Conservation (phyloP, 306 rosid species). For the Rosa lucieae region DNA sequence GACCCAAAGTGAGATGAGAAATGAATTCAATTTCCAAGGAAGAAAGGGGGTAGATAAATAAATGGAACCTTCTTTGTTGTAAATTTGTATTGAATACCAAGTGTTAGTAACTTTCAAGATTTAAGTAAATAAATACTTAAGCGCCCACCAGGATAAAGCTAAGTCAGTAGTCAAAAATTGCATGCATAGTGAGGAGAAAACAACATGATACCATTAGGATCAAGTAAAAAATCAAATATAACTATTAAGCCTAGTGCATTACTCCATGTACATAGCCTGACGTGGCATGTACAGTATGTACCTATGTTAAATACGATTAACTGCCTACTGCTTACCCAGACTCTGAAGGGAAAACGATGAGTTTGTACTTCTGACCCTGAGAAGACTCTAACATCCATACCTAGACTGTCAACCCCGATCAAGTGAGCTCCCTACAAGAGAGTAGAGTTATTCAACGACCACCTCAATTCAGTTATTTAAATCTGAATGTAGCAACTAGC, state of each 20-base stretch:
- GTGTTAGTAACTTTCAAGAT: neutral
- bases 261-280: slow-evolving; percentile 5
- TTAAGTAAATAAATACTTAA: neutral
- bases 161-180: neutral
- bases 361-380: slow-evolving; percentile 72
- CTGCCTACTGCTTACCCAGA: slow-evolving; percentile 52
- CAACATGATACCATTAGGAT: neutral
- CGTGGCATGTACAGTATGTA: neutral
- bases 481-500: neutral
- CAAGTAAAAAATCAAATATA: neutral
- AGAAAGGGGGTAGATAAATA: neutral
- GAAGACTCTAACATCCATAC: slow-evolving; percentile 79
- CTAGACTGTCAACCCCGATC: slow-evolving; percentile 82
- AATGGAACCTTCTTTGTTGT: neutral
- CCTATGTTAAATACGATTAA: neutral
- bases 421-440: slow-evolving; percentile 69
- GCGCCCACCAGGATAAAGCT: neutral
- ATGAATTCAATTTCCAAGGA: neutral
- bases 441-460: neutral
- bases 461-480: neutral
- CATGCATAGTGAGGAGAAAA: neutral
- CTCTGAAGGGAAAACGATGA: slow-evolving; percentile 84
- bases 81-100: neutral
- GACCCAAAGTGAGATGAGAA: neutral
- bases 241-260: neutral